phyloP scores from a whole-genome alignment of 2,329 filamentous ascomycete genomes.

The Alternaria postmessia region DNA sequence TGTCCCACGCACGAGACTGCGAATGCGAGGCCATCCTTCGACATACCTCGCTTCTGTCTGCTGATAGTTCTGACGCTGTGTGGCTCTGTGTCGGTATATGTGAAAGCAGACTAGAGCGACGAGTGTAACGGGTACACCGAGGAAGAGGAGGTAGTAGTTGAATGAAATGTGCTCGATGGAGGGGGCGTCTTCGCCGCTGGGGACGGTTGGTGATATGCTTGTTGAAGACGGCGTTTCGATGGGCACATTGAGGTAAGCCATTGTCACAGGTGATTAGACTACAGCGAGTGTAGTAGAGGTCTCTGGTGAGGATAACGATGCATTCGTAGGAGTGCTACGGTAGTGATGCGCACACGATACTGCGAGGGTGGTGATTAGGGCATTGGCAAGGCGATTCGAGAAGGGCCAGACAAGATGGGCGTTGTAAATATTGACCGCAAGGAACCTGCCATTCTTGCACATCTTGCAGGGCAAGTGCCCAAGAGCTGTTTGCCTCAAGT shows the following conservation, averaged over 20 bases:
- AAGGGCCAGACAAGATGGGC: neutral
- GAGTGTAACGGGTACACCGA: conserved; percentile 60
- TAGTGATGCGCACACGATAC: too few species aligned
- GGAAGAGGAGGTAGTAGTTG: conserved; percentile 65
- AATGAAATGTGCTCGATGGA: conserved; percentile 26
- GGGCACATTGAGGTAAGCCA: neutral
- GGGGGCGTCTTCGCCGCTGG: neutral
- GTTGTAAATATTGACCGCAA: neutral
- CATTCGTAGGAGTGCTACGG: neutral
- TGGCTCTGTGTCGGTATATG: conserved; percentile 49
- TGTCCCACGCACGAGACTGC: conserved; percentile 41
- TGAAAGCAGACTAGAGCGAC: conserved; percentile 54
- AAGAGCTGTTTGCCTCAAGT: neutral
- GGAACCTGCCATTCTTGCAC: neutral
- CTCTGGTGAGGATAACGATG: neutral
- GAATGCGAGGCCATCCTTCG: conserved; percentile 44
- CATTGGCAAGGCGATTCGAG: neutral
- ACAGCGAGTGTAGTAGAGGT: neutral
- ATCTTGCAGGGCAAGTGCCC: neutral
- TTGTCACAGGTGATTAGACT: neutral
- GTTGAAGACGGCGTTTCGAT: neutral
- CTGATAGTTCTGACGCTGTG: too few species aligned
- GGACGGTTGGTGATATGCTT: neutral
- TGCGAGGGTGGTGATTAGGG: neutral
- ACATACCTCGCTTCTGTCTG: conserved; percentile 39